A percentile compares a stretch with the other conserved stretches of the same genome.
Evolutionary conservation across 2,329 filamentous ascomycete genomes (phyloP).

Genomic region (Amesomyces nigricolor): DNA sequence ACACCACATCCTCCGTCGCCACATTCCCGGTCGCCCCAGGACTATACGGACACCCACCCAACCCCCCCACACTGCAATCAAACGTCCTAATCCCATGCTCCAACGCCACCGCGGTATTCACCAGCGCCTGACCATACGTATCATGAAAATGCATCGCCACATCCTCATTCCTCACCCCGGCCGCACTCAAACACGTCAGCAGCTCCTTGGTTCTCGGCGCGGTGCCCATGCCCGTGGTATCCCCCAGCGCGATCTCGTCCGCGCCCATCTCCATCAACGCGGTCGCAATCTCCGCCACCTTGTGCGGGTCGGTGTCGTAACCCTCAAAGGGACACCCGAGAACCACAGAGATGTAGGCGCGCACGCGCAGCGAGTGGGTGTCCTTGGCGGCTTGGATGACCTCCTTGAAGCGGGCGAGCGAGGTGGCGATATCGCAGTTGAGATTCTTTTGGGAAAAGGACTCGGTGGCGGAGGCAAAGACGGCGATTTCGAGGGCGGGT

Average conservation of each 20-base stretch:
- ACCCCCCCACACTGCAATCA: constrained; percentile 71
- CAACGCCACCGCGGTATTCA: constrained; percentile 71
- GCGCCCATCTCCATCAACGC: constrained; percentile 78
- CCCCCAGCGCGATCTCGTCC: constrained; percentile 83
- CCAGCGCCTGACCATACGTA: constrained; percentile 79
- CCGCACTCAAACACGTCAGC: constrained; percentile 57
- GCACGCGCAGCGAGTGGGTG: constrained; percentile 57
- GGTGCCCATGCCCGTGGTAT: constrained; percentile 88
- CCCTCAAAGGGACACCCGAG: constrained; percentile 74
- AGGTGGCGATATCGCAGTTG: constrained; percentile 72
- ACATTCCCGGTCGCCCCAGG: constrained; percentile 84
- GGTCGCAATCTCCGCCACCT: constrained; percentile 60
- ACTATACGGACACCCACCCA: constrained; percentile 81
- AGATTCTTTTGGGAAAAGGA: constrained; percentile 75
- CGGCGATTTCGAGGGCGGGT: constrained; percentile 62
- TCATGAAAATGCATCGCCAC: constrained; percentile 85
- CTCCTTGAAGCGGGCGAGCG: constrained; percentile 61
- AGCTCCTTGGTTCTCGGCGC: constrained; percentile 62
- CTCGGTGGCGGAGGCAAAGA: constrained; percentile 79
- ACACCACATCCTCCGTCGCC: constrained; percentile 77
- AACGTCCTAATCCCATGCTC: constrained; percentile 74
- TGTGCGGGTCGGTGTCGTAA: constrained; percentile 56
- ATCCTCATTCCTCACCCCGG: constrained; percentile 63
- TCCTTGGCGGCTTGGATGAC: constrained; percentile 65
- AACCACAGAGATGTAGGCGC: constrained; percentile 76